These are phyloP conservation scores for Apiosordaria backusii DNA, from an alignment of 495 filamentous ascomycete species.

Conservation along the genomic window DNA sequence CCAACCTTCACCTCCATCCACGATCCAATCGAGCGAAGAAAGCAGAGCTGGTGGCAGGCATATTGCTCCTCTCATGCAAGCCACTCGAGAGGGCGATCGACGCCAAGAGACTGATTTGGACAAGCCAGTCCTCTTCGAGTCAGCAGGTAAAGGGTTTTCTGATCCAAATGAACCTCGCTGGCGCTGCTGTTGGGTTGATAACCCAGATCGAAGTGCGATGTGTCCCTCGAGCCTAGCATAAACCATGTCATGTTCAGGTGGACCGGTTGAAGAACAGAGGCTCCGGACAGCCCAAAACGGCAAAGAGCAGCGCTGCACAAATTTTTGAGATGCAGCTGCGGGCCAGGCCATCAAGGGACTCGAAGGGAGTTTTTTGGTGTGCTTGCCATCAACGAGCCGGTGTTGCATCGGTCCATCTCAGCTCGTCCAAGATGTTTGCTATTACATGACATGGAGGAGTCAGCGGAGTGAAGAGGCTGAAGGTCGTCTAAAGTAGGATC, in stretches of 20 bases:
- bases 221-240: neutral
- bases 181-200: neutral
- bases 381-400: slow-evolving; percentile 8
- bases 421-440: neutral
- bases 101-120: slow-evolving; percentile 4
- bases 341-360: slow-evolving; percentile 2
- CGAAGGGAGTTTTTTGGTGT: neutral
- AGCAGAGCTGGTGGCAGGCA: neutral
- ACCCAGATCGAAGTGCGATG: neutral
- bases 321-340: slow-evolving; percentile 15
- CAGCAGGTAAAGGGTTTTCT: neutral
- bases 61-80: slow-evolving; percentile 17
- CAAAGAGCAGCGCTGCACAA: slow-evolving; percentile 19
- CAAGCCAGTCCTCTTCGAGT: neutral
- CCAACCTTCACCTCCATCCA: neutral
- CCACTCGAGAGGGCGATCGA: slow-evolving; percentile 13
- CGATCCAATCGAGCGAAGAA: neutral
- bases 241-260: neutral
- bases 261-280: slow-evolving; percentile 4
- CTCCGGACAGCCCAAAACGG: slow-evolving; percentile 16
- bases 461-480: neutral
- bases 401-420: slow-evolving; percentile 2
- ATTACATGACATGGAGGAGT: neutral
- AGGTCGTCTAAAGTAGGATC: neutral
- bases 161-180: neutral